phyloP scores from a whole-genome alignment of 2,329 filamentous ascomycete genomes.

The Colletotrichum destructivum region DNA sequence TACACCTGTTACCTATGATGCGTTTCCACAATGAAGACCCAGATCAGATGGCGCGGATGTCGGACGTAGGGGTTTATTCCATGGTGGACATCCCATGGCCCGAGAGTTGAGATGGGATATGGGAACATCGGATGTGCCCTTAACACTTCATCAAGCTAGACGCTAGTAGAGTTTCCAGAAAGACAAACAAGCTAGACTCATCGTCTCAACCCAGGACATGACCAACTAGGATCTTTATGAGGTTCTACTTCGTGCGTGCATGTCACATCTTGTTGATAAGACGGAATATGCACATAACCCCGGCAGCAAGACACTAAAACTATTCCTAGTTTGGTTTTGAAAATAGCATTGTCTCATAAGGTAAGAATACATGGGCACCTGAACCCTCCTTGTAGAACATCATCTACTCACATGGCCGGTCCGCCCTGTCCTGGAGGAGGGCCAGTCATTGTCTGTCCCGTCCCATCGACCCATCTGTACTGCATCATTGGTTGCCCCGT shows the following conservation, averaged over 20 bases:
- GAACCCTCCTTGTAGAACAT: not conserved
- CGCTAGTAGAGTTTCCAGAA: not conserved
- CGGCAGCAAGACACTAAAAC: not conserved
- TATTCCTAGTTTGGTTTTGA: too few species aligned
- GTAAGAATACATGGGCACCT: not conserved
- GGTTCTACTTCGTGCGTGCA: not conserved
- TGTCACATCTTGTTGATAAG: not conserved
- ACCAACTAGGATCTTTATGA: not conserved
- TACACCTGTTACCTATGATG: too few species aligned
- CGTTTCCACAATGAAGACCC: too few species aligned
- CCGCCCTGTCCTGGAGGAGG: slow-evolving; percentile 26
- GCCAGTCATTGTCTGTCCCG: slow-evolving; percentile 59
- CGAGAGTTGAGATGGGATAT: too few species aligned
- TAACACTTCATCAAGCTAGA: too few species aligned
- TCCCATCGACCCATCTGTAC: slow-evolving; percentile 61
- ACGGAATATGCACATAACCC: too few species aligned
- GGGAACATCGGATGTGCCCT: too few species aligned
- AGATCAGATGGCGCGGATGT: too few species aligned
- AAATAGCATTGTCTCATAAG: not conserved
- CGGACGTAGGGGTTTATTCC: too few species aligned
- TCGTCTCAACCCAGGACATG: not conserved
- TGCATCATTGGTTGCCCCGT: slow-evolving; percentile 48
- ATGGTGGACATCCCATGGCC: too few species aligned
- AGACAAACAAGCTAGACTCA: not conserved
- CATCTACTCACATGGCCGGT: slow-evolving; percentile 9